Base-by-base conservation (phyloP, 441 rosid genomes). In the Gossypium schwendimanii region DNA sequence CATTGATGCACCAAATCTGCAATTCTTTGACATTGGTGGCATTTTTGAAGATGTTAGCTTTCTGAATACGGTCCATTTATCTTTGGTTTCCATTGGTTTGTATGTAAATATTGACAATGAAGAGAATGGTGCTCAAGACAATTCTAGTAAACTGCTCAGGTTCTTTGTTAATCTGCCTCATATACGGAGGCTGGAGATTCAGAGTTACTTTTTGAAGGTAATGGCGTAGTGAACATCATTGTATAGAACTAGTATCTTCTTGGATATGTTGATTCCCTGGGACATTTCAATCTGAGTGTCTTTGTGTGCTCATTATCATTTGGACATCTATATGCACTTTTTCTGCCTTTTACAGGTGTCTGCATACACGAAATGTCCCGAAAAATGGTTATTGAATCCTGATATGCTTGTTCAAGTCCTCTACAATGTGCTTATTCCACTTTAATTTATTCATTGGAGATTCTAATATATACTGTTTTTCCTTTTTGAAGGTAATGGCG, bases 161-260 rank as follows among this genome's bases (percentile, higher is more conserved):
- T 90, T 90, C 81, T 87, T 90, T 77, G 79, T 71, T 67, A 85
- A 87, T 80, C 80, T 90, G 69, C 91, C 95, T 69, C 92, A 85
- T 70, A 80, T 90, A 68, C 84, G 87, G 70, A 85, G 91, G 78
- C 89, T 90, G 15, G 95, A 90, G 81, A 76, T 90, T 71, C 89
- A 90, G 85, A 88, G 85, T 78, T 86, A 83, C 84, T 88, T 86
- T 80, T 63, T 90, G 33, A 88, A 88, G 92, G 95, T 89, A 81
- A 57, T 17, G 11, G 1, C 50, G 28, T 8, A n/a, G 10, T n/a
- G 14, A 9, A 7, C 54, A 47, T 68, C 52, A 58, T 73, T 11
- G 8, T 47, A 59, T 20, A 23, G 24, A n/a, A 52, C 18, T 11
- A 6, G 1, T 47, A 23, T 69, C 12, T 31, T 49, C 39, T 49